Percentiles rank a stretch among this genome's conserved stretches.
These are phyloP conservation scores for Hericium alpestre DNA, from an alignment of 768 basidiomycete genomes.

Conservation along the genomic window DNA sequence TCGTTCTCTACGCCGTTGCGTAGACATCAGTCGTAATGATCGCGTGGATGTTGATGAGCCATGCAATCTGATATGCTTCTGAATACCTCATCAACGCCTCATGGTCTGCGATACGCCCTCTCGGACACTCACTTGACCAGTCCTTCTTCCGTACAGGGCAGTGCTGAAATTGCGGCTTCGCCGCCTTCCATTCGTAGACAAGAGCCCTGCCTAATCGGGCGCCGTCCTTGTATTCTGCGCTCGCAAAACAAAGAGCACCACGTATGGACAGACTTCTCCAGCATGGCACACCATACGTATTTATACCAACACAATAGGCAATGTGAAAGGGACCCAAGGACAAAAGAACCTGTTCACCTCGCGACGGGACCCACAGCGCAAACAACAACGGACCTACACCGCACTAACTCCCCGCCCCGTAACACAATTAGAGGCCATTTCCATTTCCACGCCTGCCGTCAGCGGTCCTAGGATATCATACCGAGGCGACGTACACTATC, in stretches of 20 bases:
- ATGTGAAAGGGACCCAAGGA: slow-evolving; percentile 4
- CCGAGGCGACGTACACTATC: not conserved
- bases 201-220: not conserved
- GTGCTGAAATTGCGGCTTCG: not conserved
- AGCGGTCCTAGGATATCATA: slow-evolving; percentile 5
- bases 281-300: not conserved
- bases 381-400: not conserved
- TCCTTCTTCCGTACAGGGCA: not conserved
- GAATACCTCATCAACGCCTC: too few species aligned
- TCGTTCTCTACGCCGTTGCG: not conserved
- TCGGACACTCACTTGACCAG: too few species aligned
- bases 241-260: not conserved
- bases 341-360: not conserved
- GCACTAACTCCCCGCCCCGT: not conserved
- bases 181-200: not conserved
- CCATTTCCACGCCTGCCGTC: not conserved
- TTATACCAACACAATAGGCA: slow-evolving; percentile 9
- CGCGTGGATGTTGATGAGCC: not conserved
- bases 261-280: not conserved
- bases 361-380: slow-evolving; percentile 3
- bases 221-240: not conserved
- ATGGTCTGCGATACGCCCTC: too few species aligned
- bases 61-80: too few species aligned
- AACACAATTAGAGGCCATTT: not conserved
- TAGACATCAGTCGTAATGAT: not conserved